Conservation (phyloP, 352 stramenopile species). For the Phytophthora boehmeriae region DNA sequence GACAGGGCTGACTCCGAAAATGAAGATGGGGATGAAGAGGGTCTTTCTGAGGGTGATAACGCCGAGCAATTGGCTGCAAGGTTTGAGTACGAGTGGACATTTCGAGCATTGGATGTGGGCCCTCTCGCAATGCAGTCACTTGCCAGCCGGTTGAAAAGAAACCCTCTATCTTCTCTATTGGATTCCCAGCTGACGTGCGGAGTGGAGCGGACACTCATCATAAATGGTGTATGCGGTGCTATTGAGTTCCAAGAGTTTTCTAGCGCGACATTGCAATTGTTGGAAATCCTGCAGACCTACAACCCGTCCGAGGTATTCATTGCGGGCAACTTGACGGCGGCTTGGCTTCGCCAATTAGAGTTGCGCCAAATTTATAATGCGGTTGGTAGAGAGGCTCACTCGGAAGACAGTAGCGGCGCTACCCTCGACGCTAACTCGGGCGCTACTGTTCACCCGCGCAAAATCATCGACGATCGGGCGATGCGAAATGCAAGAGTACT, state of each 20-base stretch:
- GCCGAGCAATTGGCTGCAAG: not conserved
- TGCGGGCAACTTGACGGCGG: slow-evolving; percentile 27
- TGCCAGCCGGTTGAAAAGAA: slow-evolving; percentile 3
- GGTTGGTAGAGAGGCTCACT: not conserved
- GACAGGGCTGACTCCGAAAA: slow-evolving; percentile 22
- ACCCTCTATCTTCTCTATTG: not conserved
- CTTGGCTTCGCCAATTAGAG: slow-evolving; percentile 31
- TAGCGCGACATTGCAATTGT: slow-evolving; percentile 37
- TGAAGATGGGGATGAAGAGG: slow-evolving; percentile 43
- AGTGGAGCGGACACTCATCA: slow-evolving; percentile 27
- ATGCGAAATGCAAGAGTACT: slow-evolving; percentile 44
- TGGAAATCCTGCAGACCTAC: slow-evolving; percentile 15
- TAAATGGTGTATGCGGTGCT: slow-evolving; percentile 57
- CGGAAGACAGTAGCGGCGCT: not conserved
- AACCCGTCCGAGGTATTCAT: slow-evolving; percentile 23
- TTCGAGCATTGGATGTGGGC: slow-evolving; percentile 66
- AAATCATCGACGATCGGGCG: slow-evolving; percentile 29
- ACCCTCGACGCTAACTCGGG: not conserved
- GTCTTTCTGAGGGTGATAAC: not conserved
- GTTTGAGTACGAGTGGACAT: slow-evolving; percentile 64
- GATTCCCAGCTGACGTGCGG: not conserved
- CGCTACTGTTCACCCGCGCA: not conserved
- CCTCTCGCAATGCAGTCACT: slow-evolving; percentile 51
- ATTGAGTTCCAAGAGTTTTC: slow-evolving; percentile 65
- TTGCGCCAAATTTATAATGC: slow-evolving; percentile 8